Evolutionary conservation across 164 flowering plant species (phyloP), one percentile per base, ranked within the genome.

Genomic region (Malania oleifera): DNA sequence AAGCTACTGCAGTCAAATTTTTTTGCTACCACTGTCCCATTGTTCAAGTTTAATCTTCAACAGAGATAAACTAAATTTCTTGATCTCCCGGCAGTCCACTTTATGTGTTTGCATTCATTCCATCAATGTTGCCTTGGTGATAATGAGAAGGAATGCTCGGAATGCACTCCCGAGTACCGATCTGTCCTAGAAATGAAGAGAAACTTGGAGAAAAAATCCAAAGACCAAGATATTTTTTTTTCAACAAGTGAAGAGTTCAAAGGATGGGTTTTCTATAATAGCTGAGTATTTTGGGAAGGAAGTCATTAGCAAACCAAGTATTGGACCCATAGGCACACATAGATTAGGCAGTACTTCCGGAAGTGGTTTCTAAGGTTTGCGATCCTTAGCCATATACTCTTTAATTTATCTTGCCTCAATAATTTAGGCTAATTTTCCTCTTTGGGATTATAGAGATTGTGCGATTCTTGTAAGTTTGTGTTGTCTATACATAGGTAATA

Each of bases 31-130:
- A n/a, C n/a, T n/a, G n/a, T n/a, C n/a, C n/a, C n/a, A n/a, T n/a
- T n/a, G n/a, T n/a, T n/a, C n/a, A n/a, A n/a, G n/a, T n/a, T n/a
- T n/a, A n/a, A n/a, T n/a, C n/a, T n/a, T n/a, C n/a, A n/a, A n/a
- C n/a, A n/a, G n/a, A n/a, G n/a, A n/a, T n/a, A n/a, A n/a, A n/a
- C n/a, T n/a, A n/a, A n/a, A n/a, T n/a, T n/a, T 23, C 95, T 93
- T 39, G 99, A 93, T 71, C 96, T 93, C 41, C 99, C 99, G 38
- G 97, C 99, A 15, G 99, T 93, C 25, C 97, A 93, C 75, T 93
- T 93, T 41, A 84, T 93, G 97, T 93, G 99, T 57, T 88, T 90
- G 96, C 99, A 93, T 67, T 93, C 99, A 13, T 93, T 88, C 69
- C 99, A 93, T 61, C 92, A 83, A 64, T 90, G 86, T 7, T 93